phyloP scores from a whole-genome alignment of 345 rosid species.

The Euphorbia tirucalli region DNA sequence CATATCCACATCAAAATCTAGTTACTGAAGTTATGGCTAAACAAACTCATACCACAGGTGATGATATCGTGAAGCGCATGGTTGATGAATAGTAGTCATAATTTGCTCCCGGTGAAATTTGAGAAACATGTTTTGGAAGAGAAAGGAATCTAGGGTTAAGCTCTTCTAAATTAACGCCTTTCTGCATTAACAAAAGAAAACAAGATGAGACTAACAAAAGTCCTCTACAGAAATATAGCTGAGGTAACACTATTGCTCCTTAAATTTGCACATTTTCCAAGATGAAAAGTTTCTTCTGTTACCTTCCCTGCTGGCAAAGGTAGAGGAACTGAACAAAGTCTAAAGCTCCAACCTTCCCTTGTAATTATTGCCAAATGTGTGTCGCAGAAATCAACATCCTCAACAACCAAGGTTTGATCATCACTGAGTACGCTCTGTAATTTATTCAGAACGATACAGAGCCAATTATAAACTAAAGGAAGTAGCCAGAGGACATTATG shows the following conservation, averaged over 20 bases:
- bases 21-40: background rate
- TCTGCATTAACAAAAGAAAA: conserved; percentile 35
- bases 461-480: conserved; percentile 3
- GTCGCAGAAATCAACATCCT: conserved; percentile 87
- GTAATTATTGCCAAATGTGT: conserved; percentile 62
- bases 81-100: conserved; percentile 71
- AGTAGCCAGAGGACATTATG: conserved; percentile 3
- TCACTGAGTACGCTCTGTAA: conserved; percentile 60
- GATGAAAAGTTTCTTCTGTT: conserved; percentile 16
- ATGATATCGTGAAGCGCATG: conserved; percentile 84
- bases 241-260: background rate
- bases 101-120: conserved; percentile 81
- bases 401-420: conserved; percentile 51
- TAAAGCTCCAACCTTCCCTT: conserved; percentile 50
- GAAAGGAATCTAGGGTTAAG: conserved; percentile 71
- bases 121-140: conserved; percentile 70
- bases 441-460: background rate
- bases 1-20: conserved; percentile 9
- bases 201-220: conserved; percentile 13
- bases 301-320: conserved; percentile 65
- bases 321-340: conserved; percentile 70
- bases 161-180: conserved; percentile 54
- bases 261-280: conserved; percentile 2
- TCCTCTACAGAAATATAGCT: conserved; percentile 2
- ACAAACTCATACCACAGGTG: conserved; percentile 70